These are phyloP conservation scores for Aspergillus avenaceus DNA, from an alignment of 495 filamentous ascomycete species.

Conservation along the genomic window DNA sequence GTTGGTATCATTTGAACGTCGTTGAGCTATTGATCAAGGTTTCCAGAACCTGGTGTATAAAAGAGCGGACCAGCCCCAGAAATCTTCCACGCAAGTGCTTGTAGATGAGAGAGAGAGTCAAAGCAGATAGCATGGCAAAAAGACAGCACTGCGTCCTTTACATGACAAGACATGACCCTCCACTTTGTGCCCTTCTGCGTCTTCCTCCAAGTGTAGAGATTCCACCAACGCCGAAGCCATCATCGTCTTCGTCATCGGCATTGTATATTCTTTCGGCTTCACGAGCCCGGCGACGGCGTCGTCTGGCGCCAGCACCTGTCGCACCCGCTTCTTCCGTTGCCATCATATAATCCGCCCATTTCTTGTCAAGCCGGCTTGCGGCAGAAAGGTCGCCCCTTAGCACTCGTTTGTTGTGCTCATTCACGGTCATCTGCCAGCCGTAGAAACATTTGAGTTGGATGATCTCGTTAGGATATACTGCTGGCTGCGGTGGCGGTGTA, in stretches of 20 bases:
- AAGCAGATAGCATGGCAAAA: not conserved
- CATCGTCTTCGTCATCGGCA: constrained; percentile 69
- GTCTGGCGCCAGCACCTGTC: constrained; percentile 58
- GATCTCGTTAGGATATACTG: constrained; percentile 63
- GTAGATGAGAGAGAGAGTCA: not conserved
- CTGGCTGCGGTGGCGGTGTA: constrained; percentile 23
- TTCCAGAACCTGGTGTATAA: constrained; percentile 13
- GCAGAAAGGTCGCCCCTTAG: constrained; percentile 66
- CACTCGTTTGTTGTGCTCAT: constrained; percentile 85
- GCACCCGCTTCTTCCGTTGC: constrained; percentile 78
- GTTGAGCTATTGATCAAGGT: constrained; percentile 5
- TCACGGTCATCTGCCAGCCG: constrained; percentile 89
- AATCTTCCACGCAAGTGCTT: not conserved
- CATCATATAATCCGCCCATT: constrained; percentile 96
- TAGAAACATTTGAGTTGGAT: constrained; percentile 91
- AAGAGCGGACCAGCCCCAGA: not conserved
- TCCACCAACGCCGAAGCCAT: constrained; percentile 23
- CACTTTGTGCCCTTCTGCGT: constrained; percentile 53
- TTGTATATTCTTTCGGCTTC: constrained; percentile 70
- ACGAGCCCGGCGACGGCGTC: constrained; percentile 68
- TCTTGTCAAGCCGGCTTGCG: constrained; percentile 72
- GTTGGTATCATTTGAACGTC: no score
- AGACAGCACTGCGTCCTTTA: constrained; percentile 22
- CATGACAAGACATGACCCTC: constrained; percentile 51
- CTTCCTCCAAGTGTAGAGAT: constrained; percentile 23